Evolutionary conservation across 2,329 filamentous ascomycete genomes (phyloP).

Genomic region (Penicillium palitans): DNA sequence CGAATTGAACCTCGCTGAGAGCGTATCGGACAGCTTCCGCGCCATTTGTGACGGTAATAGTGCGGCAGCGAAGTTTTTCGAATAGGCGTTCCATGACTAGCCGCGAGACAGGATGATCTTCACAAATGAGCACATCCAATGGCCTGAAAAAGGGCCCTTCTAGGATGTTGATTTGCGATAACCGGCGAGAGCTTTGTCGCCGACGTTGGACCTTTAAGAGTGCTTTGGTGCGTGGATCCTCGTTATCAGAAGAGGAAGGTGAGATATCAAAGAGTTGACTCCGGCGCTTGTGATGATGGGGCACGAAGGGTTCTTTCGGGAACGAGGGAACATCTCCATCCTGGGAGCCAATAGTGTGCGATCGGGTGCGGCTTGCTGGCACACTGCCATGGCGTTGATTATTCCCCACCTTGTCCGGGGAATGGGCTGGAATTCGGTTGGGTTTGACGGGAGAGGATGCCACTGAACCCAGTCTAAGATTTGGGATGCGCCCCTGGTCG

Average conservation of each 20-base stretch:
- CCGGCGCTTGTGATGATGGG: slow-evolving; percentile 78
- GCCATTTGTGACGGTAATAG: slow-evolving; percentile 86
- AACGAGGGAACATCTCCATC: slow-evolving; percentile 75
- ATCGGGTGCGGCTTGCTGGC: slow-evolving; percentile 72
- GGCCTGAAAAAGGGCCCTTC: slow-evolving; percentile 86
- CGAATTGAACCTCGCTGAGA: slow-evolving; percentile 96
- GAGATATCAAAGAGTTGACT: slow-evolving; percentile 97
- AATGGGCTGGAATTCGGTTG: slow-evolving; percentile 42
- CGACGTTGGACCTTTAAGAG: slow-evolving; percentile 88
- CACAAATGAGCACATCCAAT: slow-evolving; percentile 91
- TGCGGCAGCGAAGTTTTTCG: slow-evolving; percentile 91
- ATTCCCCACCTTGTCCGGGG: slow-evolving; percentile 62
- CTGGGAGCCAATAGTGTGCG: slow-evolving; percentile 90
- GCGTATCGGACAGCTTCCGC: slow-evolving; percentile 91
- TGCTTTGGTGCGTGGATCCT: slow-evolving; percentile 87
- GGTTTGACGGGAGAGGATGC: slow-evolving; percentile 57
- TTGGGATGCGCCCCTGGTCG: slow-evolving; percentile 66
- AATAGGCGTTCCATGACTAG: slow-evolving; percentile 99
- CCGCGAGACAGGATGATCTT: slow-evolving; percentile 93
- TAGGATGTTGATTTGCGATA: slow-evolving; percentile 85
- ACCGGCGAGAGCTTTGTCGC: slow-evolving; percentile 88
- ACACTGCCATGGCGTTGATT: slow-evolving; percentile 65
- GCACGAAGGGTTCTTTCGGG: slow-evolving; percentile 62
- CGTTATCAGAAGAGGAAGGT: slow-evolving; percentile 95
- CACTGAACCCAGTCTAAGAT: slow-evolving; percentile 52